These are phyloP conservation scores for Chloroidium sp. DNA, from an alignment of 163 green algal species.

Conservation along the genomic window DNA sequence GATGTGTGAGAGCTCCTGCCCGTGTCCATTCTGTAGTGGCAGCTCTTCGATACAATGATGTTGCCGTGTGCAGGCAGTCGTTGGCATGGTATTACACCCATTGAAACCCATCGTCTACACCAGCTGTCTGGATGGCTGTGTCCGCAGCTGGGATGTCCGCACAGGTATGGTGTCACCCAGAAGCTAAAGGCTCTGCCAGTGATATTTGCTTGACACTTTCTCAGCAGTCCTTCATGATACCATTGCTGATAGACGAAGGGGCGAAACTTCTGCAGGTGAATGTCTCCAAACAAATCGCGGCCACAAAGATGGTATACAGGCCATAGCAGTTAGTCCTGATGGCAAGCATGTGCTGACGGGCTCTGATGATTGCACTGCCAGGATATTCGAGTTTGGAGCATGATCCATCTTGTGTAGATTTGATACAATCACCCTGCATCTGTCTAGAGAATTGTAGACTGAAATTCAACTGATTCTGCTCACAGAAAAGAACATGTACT, in stretches of 20 bases:
- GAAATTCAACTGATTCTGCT: too few species aligned
- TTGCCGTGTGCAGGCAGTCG: constrained; percentile 44
- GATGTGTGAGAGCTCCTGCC: too few species aligned
- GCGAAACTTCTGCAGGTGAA: constrained; percentile 3
- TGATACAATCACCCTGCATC: too few species aligned
- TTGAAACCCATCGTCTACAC: constrained; percentile 46
- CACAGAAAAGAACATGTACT: too few species aligned
- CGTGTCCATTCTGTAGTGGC: neutral
- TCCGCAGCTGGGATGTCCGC: constrained; percentile 69
- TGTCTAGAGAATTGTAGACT: too few species aligned
- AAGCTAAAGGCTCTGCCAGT: neutral
- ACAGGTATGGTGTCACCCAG: constrained; percentile 25
- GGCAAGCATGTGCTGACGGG: constrained; percentile 59
- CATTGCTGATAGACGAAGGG: neutral
- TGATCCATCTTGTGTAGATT: too few species aligned
- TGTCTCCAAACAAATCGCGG: constrained; percentile 47
- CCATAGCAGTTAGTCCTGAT: constrained; percentile 54
- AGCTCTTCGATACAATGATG: neutral
- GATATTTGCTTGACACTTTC: neutral
- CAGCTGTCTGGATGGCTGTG: constrained; percentile 65
- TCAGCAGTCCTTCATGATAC: neutral
- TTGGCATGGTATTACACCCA: constrained; percentile 34
- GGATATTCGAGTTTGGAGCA: constrained; percentile 49
- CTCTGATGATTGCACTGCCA: constrained; percentile 59
- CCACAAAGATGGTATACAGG: constrained; percentile 58